Evolutionary conservation across 2,329 filamentous ascomycete species (phyloP), one percentile per base, ranked within the genome.

Genomic region (Trichoderma atroviride): DNA sequence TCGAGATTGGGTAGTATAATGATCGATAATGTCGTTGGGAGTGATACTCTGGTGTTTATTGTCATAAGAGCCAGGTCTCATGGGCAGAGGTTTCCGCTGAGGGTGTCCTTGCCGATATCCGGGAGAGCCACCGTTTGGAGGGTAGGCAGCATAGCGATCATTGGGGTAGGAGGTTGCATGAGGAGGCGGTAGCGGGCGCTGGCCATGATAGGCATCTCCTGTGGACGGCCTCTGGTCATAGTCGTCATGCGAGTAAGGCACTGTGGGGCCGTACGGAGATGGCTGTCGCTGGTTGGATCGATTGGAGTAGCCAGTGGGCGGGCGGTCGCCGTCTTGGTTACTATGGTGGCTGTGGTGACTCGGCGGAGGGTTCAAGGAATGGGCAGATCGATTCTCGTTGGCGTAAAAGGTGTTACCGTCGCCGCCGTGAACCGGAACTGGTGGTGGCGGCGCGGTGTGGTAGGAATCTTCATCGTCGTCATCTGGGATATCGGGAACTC

Each of bases 361-460:
- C 19, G 61, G 50, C 55, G 80, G 78, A 53, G 78, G 76, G 72
- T 76, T 84, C 77, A 86, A 74, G 83, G 77, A 85, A 85, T 88
- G 83, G 82, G 80, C 84, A 80, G 84, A 84, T 74, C 82, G 80
- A 78, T 81, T 80, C 75, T 82, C 76, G 81, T 89, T 86, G 85
- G 86, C 83, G 84, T 81, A 82, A 75, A 81, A 83, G 77, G 83
- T 84, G 75, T 83, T 16, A 11, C 64, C 76, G 76, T 82, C 77
- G 77, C 83, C 83, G 79, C 81, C 83, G 78, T 85, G 80, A 79
- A 79, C 75, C 81, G 83, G 83, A 83, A 86, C 83, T 81, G 81
- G 80, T 80, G 81, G 83, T 81, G 81, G 80, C 80, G 81, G 83
- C 78, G 83, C 82, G 74, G 75, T 72, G 72, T 74, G 75, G 13